Conservation (phyloP, 495 filamentous ascomycete species). For the Xylaria flabelliformis region DNA sequence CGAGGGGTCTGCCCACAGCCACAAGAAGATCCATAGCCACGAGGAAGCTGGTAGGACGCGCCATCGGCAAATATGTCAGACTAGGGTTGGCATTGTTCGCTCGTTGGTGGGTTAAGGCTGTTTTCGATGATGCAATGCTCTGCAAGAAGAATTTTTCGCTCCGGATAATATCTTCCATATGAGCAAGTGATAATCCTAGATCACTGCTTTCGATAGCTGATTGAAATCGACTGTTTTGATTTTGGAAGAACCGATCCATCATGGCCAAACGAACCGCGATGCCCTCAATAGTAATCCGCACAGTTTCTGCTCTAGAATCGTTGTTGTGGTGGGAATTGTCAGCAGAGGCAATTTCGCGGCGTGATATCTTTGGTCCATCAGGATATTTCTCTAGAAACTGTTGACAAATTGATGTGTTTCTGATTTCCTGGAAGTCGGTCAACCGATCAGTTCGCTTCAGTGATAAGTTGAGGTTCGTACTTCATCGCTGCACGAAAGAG, state of each 20-base stretch:
- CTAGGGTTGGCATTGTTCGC: neutral
- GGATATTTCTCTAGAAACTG: conserved; percentile 17
- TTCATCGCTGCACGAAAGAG: conserved; percentile 17
- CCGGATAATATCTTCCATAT: neutral
- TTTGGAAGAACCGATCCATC: conserved; percentile 6
- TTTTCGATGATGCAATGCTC: neutral
- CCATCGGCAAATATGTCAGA: neutral
- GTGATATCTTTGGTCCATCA: neutral
- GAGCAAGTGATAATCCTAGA: neutral
- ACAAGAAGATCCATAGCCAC: neutral
- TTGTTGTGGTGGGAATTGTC: neutral
- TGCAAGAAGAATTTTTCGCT: neutral
- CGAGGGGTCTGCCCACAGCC: neutral
- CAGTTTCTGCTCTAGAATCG: too few species aligned
- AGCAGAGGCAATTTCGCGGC: neutral
- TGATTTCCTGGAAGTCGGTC: neutral
- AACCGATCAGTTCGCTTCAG: neutral
- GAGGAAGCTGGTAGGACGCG: too few species aligned
- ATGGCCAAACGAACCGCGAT: neutral
- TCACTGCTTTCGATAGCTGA: neutral
- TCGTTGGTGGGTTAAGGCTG: neutral
- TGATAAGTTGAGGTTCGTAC: neutral
- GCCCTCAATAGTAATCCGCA: neutral
- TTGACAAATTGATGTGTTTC: conserved; percentile 15
- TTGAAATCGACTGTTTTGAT: conserved; percentile 6